phyloP scores from a whole-genome alignment of 208 protist genomes.

The Leishmania gerbilli region DNA sequence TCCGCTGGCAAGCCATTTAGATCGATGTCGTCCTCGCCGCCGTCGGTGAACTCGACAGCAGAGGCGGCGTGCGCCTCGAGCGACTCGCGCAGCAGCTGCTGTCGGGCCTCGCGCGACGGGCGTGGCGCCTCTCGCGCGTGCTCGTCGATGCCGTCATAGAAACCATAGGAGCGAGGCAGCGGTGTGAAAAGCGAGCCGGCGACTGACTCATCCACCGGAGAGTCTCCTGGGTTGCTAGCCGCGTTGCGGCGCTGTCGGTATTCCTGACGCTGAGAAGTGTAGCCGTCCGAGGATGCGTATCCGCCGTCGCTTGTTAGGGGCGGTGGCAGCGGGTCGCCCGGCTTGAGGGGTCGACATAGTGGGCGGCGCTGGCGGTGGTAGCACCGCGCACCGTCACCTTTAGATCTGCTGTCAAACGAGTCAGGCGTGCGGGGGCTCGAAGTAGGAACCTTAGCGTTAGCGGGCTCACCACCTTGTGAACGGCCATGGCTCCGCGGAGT shows the following conservation, averaged over 20 bases:
- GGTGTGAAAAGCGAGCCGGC: conserved; percentile 69
- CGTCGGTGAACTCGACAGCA: conserved; percentile 79
- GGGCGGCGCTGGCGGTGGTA: background rate
- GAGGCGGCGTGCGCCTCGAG: conserved; percentile 65
- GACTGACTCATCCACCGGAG: background rate
- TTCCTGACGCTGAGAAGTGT: conserved; percentile 32
- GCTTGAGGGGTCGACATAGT: conserved; percentile 11
- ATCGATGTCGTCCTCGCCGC: conserved; percentile 81
- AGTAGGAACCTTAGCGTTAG: background rate
- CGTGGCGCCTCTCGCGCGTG: conserved; percentile 40
- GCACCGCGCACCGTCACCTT: background rate
- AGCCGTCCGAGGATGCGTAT: conserved; percentile 4
- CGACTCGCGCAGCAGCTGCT: conserved; percentile 48
- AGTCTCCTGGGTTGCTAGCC: background rate
- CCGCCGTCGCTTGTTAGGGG: background rate
- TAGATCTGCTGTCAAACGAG: background rate
- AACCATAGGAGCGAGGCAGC: conserved; percentile 56
- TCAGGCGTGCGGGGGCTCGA: background rate
- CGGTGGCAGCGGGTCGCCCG: conserved; percentile 24
- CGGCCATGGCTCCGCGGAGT: background rate
- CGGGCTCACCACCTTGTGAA: background rate
- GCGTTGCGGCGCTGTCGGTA: conserved; percentile 18
- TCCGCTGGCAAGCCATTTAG: conserved; percentile 57
- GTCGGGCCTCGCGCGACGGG: conserved; percentile 49
- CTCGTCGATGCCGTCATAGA: conserved; percentile 77